Evolutionary conservation across 257 asterid species (phyloP).

Genomic region (Primulina tabacum): DNA sequence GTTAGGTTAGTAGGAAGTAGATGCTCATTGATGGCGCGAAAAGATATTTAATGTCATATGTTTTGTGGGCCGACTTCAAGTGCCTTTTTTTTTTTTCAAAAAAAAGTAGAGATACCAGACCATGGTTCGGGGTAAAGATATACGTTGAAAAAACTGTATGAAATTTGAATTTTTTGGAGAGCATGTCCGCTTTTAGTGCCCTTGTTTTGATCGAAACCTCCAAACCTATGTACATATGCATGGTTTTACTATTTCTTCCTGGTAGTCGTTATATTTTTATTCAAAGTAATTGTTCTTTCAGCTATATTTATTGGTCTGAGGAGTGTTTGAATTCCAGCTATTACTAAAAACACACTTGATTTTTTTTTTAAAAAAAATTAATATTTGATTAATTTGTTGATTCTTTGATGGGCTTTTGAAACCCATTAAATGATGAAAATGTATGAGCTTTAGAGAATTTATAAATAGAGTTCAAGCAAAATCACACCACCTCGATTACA

Average conservation of each 20-base stretch:
- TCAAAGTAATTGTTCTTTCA: background rate
- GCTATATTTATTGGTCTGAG: no score
- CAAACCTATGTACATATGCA: background rate
- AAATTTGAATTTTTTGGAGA: background rate
- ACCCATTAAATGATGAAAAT: no score
- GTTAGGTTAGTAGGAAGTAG: background rate
- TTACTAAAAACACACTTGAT: no score
- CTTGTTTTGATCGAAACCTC: background rate
- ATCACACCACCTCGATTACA: no score
- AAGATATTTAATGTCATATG: background rate
- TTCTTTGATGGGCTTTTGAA: no score
- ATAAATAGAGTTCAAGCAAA: no score
- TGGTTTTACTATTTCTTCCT: background rate
- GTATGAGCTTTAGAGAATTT: no score
- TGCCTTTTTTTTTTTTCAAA: no score
- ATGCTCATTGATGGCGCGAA: background rate
- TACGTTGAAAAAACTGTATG: background rate
- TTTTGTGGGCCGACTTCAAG: background rate
- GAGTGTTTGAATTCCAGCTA: no score
- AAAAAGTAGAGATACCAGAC: background rate
- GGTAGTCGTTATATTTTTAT: background rate
- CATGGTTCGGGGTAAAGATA: no score
- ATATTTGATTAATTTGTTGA: no score
- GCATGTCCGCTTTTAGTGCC: background rate
- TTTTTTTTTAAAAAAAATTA: no score